A percentile compares a stretch with the other conserved stretches of the same genome.
phyloP scores from a whole-genome alignment of 164 flowering plant genomes.

The Platanus orientalis region DNA sequence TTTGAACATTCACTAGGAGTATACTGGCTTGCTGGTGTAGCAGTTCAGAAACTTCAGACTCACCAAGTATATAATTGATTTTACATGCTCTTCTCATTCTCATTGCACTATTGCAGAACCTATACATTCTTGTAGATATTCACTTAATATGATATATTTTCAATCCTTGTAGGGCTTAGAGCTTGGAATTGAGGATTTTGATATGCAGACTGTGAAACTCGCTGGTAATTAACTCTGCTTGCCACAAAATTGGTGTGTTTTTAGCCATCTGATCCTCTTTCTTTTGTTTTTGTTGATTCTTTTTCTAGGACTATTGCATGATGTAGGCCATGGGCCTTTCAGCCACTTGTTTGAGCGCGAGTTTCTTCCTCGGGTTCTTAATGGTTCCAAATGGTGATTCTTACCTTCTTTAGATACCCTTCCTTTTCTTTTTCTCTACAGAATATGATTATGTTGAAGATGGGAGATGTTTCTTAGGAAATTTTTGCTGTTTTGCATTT shows the following conservation, averaged over 20 bases:
- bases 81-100: no score
- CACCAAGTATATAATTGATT: slow-evolving; percentile 48
- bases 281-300: slow-evolving; percentile 2
- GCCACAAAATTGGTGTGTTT: slow-evolving; percentile 3
- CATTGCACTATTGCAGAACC: slow-evolving; percentile 1
- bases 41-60: slow-evolving; percentile 49
- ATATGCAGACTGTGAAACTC: slow-evolving; percentile 78
- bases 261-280: not conserved
- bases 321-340: slow-evolving; percentile 96
- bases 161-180: slow-evolving; percentile 63
- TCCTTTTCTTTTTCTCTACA: not conserved
- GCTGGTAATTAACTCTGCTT: slow-evolving; percentile 50
- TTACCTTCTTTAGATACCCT: slow-evolving; percentile 4
- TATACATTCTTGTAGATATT: not conserved
- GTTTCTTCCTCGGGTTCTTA: slow-evolving; percentile 71
- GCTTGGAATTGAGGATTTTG: slow-evolving; percentile 71
- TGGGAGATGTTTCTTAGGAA: not conserved
- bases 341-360: slow-evolving; percentile 92
- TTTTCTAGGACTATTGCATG: slow-evolving; percentile 80
- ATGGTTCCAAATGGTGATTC: slow-evolving; percentile 55
- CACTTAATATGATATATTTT: slow-evolving; percentile 8
- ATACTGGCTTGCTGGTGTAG: slow-evolving; percentile 80
- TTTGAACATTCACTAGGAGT: slow-evolving; percentile 99
- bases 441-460: not conserved
- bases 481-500: no score